Evolutionary conservation across 1,284 basidiomycete genomes (phyloP).

Genomic region (Naganishia sp.): DNA sequence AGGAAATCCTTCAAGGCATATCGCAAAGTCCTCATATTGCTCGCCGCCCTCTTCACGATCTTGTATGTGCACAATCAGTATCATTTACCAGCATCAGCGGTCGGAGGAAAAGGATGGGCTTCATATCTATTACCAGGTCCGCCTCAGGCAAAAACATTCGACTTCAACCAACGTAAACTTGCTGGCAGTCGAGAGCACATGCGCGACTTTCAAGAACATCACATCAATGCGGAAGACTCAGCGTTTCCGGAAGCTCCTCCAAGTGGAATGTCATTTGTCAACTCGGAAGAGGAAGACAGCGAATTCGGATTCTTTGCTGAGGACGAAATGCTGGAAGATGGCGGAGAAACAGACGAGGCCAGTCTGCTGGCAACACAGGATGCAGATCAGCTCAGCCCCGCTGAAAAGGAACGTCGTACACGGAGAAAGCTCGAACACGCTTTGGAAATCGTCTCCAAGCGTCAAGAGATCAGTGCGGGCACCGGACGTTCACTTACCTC

Average conservation of each 20-base stretch:
- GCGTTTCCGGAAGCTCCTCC: neutral
- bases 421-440: constrained; percentile 19
- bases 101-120: constrained; percentile 5
- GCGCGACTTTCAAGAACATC: constrained; percentile 8
- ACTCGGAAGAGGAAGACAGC: constrained; percentile 5
- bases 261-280: constrained; percentile 3
- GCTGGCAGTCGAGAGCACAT: constrained; percentile 20
- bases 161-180: constrained; percentile 15
- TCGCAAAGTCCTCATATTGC: constrained; percentile 4
- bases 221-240: constrained; percentile 16
- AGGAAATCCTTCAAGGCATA: constrained; percentile 16
- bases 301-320: constrained; percentile 24
- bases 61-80: constrained; percentile 14
- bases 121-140: constrained; percentile 1
- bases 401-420: constrained; percentile 18
- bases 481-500: constrained; percentile 9
- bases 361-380: constrained; percentile 12
- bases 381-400: constrained; percentile 23
- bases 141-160: constrained; percentile 2
- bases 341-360: constrained; percentile 20
- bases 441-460: constrained; percentile 13
- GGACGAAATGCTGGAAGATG: constrained; percentile 26
- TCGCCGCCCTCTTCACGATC: constrained; percentile 9
- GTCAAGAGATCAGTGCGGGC: neutral
- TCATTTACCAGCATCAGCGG: neutral